Base-by-base conservation (phyloP, 768 basidiomycete genomes). In the Termitomyces titanicus region DNA sequence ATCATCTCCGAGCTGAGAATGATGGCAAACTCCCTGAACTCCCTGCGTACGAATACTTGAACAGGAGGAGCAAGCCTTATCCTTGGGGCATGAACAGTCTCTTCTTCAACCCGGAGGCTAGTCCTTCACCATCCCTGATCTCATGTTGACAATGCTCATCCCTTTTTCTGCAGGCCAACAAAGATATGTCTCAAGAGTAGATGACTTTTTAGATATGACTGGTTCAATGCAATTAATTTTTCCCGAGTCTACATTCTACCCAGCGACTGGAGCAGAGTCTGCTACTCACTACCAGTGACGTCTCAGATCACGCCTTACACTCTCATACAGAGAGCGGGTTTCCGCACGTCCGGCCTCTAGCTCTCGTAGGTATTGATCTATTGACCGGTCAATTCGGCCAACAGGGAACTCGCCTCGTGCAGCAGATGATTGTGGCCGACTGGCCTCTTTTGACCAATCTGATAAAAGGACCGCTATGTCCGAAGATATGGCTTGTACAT, bases 1-100 rank as follows among this genome's bases (percentile, higher is more conserved):
- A 84, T 35, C 90, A 89, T 66, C 65, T 88, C 70, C 85, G 80
- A 65, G 75, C 80, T 35, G 86, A 88, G 72, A 84, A 92, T 68
- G 83, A 78, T 42, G 90, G 90, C 37, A 74, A 80, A 53, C 79
- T 90, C 50, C 88, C 89, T 54, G 81, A 86, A 59, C 70, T 77
- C 27, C 89, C 91, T 40, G 73, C 72, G n/a, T 94, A 84, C 64
- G 82, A 89, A 40, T 90, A 86, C 75, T 64, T 94, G 70, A 92
- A 92, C 75, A 81, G 76, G 64, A 78, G 92, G 57, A 68, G 68
- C 56, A 91, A 89, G 70, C 88, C 91, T 38, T 94, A 80, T 79
- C 92, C 92, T 18, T 94, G 92, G 92, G 92, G 92, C 22, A 70
- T 61, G 63, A 94, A 94, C 81, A 79, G 81, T 13, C 79, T 94